A percentile compares a stretch with the other conserved stretches of the same genome.
Conservation (phyloP, 2,329 filamentous ascomycete genomes). For the Penicillium janthinellum region DNA sequence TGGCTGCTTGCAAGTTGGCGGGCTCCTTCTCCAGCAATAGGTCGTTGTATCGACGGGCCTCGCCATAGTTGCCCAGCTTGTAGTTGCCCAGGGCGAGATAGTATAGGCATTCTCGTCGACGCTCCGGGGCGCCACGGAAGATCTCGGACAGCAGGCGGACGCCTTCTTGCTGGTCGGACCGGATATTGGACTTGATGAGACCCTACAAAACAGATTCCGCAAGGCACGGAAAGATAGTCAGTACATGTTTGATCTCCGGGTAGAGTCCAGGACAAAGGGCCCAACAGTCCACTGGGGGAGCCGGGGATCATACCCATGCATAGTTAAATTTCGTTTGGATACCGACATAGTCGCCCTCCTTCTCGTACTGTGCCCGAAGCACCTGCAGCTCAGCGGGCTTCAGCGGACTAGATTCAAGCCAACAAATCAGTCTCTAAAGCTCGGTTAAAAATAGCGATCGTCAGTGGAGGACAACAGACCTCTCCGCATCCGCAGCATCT, state of each 20-base stretch:
- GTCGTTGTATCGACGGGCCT: conserved; percentile 93
- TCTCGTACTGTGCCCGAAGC: conserved; percentile 90
- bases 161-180: conserved; percentile 88
- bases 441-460: not conserved
- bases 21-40: conserved; percentile 88
- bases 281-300: not conserved
- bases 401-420: conserved; percentile 65
- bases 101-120: conserved; percentile 95
- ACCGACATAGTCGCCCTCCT: conserved; percentile 94
- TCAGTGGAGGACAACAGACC: conserved; percentile 54
- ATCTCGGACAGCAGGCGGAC: conserved; percentile 94
- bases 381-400: conserved; percentile 92
- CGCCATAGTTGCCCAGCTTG: conserved; percentile 96
- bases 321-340: conserved; percentile 99
- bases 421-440: conserved; percentile 14
- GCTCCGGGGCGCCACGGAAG: conserved; percentile 89
- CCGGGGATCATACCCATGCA: conserved; percentile 74
- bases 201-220: conserved; percentile 58
- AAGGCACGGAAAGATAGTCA: conserved; percentile 16
- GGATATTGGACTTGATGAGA: conserved; percentile 86
- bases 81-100: conserved; percentile 97
- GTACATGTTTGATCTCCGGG: not conserved
- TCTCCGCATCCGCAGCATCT: conserved; percentile 98
- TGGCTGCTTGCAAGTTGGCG: conserved; percentile 84
- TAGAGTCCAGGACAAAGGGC: not conserved